A percentile compares a stretch with the other conserved stretches of the same genome.
These are phyloP conservation scores for Ogataea haglerorum DNA, from an alignment of 805 yeast genomes.

Conservation along the genomic window DNA sequence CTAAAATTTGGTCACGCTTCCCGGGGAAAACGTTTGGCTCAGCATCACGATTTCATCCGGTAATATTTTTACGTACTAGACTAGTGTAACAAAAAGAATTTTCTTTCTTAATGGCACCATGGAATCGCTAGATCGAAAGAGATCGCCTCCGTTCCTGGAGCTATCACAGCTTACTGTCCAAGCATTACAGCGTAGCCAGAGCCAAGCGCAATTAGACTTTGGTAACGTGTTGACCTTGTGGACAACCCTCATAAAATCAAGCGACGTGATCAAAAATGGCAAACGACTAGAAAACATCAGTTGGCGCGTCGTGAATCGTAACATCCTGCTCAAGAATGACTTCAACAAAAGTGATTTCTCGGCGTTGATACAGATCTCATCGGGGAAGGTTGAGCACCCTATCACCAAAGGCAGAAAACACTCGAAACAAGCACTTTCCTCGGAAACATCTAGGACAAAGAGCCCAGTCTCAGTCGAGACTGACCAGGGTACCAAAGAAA, in stretches of 20 bases:
- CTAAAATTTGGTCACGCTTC: slow-evolving; percentile 10
- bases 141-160: slow-evolving; percentile 32
- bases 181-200: slow-evolving; percentile 21
- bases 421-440: not conserved
- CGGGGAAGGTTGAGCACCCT: slow-evolving; percentile 9
- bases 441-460: slow-evolving; percentile 6
- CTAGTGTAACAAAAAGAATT: not conserved
- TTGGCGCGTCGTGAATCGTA: slow-evolving; percentile 36
- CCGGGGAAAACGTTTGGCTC: slow-evolving; percentile 1
- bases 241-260: slow-evolving; percentile 37
- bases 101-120: slow-evolving; percentile 8
- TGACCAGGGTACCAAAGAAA: slow-evolving; percentile 24
- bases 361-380: slow-evolving; percentile 29
- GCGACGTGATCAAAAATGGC: slow-evolving; percentile 32
- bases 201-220: slow-evolving; percentile 31
- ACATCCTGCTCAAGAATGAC: slow-evolving; percentile 24
- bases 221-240: slow-evolving; percentile 40
- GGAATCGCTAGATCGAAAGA: slow-evolving; percentile 25
- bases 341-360: slow-evolving; percentile 28
- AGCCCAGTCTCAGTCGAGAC: slow-evolving; percentile 17
- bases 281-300: slow-evolving; percentile 34
- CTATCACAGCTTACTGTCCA: slow-evolving; percentile 28
- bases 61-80: slow-evolving; percentile 4
- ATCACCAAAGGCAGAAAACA: not conserved
- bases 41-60: slow-evolving; percentile 6